These are phyloP conservation scores for Wickerhamomyces queroliae DNA, from an alignment of 805 yeast genomes.

Conservation along the genomic window DNA sequence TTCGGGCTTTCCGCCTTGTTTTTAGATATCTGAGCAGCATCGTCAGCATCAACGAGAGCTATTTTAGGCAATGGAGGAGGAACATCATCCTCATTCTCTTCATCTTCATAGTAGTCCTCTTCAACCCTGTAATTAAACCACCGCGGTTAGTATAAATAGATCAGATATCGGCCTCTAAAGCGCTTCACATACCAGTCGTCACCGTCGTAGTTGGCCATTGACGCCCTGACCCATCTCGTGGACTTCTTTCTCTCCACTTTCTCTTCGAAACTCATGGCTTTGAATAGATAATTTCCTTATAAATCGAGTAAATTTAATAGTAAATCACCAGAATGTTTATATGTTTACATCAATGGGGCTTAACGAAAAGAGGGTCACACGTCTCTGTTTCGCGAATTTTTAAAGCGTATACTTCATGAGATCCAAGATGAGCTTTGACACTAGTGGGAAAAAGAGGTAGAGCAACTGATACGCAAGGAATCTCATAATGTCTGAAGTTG, in stretches of 20 bases:
- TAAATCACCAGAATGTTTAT: too few relatives aligned
- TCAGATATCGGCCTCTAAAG: too few relatives aligned
- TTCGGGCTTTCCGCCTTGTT: not conserved
- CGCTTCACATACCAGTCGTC: slow-evolving; percentile 39
- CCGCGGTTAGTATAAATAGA: slow-evolving; percentile 2
- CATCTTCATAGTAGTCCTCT: slow-evolving; percentile 11
- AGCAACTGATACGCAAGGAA: too few relatives aligned
- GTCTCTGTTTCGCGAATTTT: too few relatives aligned
- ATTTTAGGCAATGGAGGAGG: slow-evolving; percentile 1
- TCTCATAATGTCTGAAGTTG: slow-evolving; percentile 5
- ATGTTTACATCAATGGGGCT: not conserved
- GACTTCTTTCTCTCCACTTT: slow-evolving; percentile 32
- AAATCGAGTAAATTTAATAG: not conserved
- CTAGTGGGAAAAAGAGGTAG: not conserved
- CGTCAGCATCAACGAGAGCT: slow-evolving; percentile 1
- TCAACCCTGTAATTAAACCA: slow-evolving; percentile 12
- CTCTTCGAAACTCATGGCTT: slow-evolving; percentile 11
- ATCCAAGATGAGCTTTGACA: too few relatives aligned
- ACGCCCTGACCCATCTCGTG: slow-evolving; percentile 35
- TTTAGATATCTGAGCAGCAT: not conserved
- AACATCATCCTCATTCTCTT: slow-evolving; percentile 1
- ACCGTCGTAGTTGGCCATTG: slow-evolving; percentile 34
- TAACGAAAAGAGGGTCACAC: not conserved
- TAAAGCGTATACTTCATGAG: too few relatives aligned
- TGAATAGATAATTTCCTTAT: too few relatives aligned